Base-by-base conservation (phyloP, 2,329 filamentous ascomycete species). In the Drechslerella coelobrocha region DNA sequence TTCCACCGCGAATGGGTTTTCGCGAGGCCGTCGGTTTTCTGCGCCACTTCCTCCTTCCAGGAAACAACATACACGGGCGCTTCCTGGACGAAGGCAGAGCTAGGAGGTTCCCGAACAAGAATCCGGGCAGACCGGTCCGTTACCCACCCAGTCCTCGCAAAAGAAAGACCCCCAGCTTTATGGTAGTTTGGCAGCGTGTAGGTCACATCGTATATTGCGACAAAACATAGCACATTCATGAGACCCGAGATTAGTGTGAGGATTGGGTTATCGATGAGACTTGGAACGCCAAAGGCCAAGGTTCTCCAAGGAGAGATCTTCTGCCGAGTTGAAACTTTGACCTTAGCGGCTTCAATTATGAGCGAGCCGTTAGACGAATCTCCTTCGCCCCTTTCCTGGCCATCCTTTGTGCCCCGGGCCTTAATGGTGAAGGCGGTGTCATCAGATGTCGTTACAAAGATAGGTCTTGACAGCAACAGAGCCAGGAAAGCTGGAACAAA, bases 71-170 rank as follows among this genome's bases (percentile, higher is more conserved):
- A 87, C n/a, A 96, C 80, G 0, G 92, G 92, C 77, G 96, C 84
- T 75, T 89, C 86, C 31, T 84, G 78, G 26, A 71, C 59, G 24
- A 59, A 71, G 24, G 54, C 59, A 14, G 66, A 71, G 55, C 85
- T 82, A 74, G 96, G 85, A 0, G 94, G 91, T 78, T 97, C 94
- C 63, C 94, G 86, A 50, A 99, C 83, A 26, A 99, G 81, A 39
- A 99, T 83, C 71, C 87, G 92, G 21, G 92, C 94, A 61, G 88
- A 88, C 0, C 83, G 85, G 17, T 90, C 85, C 2, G 92, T 96
- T 26, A 97, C 88, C 78, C 93, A 93, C 24, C 94, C 94, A 14
- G 96, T 82, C 7, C 94, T 85, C 41, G 90, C 90, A 78, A 99
- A 96, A 0, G 92, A 90, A 9, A 96, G 81, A 73, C 95, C 87